Percentiles rank a stretch among this genome's conserved stretches.
Evolutionary conservation across 164 flowering plant species (phyloP).

Genomic region (Sedum album): DNA sequence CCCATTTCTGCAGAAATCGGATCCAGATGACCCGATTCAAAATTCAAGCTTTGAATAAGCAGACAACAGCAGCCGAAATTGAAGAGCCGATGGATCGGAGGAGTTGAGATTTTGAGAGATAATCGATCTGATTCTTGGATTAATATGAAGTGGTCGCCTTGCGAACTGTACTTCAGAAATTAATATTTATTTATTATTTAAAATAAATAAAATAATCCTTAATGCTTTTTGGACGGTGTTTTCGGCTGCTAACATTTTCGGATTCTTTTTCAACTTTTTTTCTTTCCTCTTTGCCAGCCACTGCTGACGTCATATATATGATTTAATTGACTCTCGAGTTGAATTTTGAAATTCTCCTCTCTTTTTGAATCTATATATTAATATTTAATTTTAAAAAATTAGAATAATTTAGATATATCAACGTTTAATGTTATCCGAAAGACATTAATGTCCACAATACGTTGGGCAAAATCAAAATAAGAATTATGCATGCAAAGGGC

Average conservation of each 20-base stretch:
- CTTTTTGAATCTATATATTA: too few relatives aligned
- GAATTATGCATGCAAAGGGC: too few relatives aligned
- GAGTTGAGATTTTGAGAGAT: not conserved
- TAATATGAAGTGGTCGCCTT: not conserved
- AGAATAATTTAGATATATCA: too few relatives aligned
- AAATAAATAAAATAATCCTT: too few relatives aligned
- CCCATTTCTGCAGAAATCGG: not conserved
- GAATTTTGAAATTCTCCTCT: too few relatives aligned
- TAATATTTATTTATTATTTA: not conserved
- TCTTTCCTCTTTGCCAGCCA: not conserved
- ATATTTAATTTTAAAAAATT: too few relatives aligned
- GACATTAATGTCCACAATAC: too few relatives aligned
- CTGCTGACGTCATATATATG: not conserved
- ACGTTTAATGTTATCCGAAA: too few relatives aligned
- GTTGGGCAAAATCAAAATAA: too few relatives aligned
- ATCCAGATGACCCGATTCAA: not conserved
- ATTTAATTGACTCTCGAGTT: not conserved
- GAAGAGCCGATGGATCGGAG: not conserved
- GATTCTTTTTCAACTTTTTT: not conserved
- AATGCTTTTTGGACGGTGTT: slow-evolving; percentile 4
- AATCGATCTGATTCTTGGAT: not conserved
- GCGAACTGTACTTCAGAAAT: not conserved
- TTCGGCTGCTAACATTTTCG: not conserved
- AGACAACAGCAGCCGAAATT: not conserved
- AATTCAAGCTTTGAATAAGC: not conserved